Conservation (phyloP, 306 rosid genomes). For the Lithocarpus polystachyus region DNA sequence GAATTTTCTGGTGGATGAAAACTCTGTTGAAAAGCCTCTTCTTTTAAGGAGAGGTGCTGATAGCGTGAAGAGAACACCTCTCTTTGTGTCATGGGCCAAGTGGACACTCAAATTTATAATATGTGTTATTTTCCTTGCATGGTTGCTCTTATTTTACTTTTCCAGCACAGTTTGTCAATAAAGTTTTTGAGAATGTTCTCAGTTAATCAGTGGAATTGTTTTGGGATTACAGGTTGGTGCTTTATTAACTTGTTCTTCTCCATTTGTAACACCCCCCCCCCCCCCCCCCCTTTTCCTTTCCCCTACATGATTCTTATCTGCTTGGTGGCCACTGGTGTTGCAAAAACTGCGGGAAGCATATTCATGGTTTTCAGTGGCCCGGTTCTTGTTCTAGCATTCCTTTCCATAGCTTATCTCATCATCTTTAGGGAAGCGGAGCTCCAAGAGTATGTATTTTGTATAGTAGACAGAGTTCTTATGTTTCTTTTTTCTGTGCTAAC, state of each 20-base stretch:
- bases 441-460: slow-evolving; percentile 37
- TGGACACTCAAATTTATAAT: too few relatives aligned
- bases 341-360: slow-evolving; percentile 51
- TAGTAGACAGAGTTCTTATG: not conserved
- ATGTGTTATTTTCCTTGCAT: too few relatives aligned
- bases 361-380: slow-evolving; percentile 59
- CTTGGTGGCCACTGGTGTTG: slow-evolving; percentile 15
- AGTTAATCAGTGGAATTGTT: slow-evolving; percentile 29
- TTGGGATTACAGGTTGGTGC: slow-evolving; percentile 63
- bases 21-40: too few relatives aligned
- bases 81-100: too few relatives aligned
- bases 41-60: too few relatives aligned
- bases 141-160: too few relatives aligned
- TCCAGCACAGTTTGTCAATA: slow-evolving; percentile 37
- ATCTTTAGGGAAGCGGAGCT: slow-evolving; percentile 50
- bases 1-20: too few relatives aligned
- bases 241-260: not conserved
- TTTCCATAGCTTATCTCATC: slow-evolving; percentile 50
- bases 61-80: too few relatives aligned
- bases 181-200: slow-evolving; percentile 19
- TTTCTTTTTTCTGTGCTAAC: not conserved
- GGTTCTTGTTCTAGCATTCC: slow-evolving; percentile 57
- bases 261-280: too few relatives aligned
- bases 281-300: too few relatives aligned
- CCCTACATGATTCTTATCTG: not conserved